Evolutionary conservation across 805 yeast genomes (phyloP), one percentile per base, ranked within the genome.

Genomic region (Schwanniomyces polymorphus): DNA sequence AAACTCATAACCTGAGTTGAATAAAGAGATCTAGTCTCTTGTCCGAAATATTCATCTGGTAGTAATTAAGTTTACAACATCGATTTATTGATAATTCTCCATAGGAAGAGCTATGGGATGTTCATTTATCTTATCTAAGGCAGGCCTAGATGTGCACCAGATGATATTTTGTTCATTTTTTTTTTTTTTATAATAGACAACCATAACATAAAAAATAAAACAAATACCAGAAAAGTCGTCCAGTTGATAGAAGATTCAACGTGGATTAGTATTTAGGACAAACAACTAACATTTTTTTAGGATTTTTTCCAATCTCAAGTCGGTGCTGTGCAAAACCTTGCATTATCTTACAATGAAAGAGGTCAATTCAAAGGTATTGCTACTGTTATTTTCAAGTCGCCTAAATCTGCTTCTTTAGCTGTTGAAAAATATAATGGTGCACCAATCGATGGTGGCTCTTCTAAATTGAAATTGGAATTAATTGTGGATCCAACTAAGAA

Each of bases 341-440:
- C 81, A 45, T 79, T 90, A 61, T 78, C 85, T 58, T 94, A 88
- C 78, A 90, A 89, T 65, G 89, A 85, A 70, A 84, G 80, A 65
- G 99, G 98, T 44, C 83, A 83, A 68, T 89, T 96, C 54, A 87
- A 87, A 53, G 99, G 99, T 70, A 81, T 84, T 74, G 97, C 96
- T 53, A 90, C 94, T 48, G 81, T 94, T 60, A 76, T 85, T 49
- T 94, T 94, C 77, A 82, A 74, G 62, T 75, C 77, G 49, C 67
- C 80, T 43, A 84, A 84, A 49, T 78, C 79, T 65, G 98, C 98
- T 44, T 72, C 80, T 51, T 77, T 74, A 60, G 96, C 97, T 42
- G 88, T 88, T 60, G 81, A 83, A 61, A 85, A 84, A 61, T 92
- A 86, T 75, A 88, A 92, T 68, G 92, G 94, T 62, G 92, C 96